Evolutionary conservation across 2,329 filamentous ascomycete genomes (phyloP).

Genomic region (Ampelomyces quisqualis): DNA sequence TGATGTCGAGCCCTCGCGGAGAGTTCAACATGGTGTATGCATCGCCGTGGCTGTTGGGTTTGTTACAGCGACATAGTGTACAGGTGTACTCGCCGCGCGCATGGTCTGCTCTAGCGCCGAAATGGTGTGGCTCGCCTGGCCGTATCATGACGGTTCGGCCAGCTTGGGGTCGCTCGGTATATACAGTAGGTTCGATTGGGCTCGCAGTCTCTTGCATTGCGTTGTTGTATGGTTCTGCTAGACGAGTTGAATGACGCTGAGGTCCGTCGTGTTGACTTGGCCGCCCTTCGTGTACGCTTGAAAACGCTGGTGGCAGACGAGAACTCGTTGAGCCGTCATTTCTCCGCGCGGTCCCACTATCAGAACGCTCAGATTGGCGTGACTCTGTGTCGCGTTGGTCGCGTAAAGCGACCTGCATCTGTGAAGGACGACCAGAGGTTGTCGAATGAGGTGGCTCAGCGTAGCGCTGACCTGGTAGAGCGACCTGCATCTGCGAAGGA

Average conservation of each 20-base stretch:
- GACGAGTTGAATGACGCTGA: too few species aligned
- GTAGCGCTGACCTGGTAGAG: background rate
- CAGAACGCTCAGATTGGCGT: background rate
- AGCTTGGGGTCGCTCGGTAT: background rate
- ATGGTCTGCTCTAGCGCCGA: background rate
- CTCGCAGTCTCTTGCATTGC: background rate
- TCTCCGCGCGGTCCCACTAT: background rate
- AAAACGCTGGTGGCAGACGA: background rate
- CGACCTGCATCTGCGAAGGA: background rate
- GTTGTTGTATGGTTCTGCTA: too few species aligned
- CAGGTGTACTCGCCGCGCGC: background rate
- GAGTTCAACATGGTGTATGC: conserved; percentile 3
- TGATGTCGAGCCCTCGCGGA: background rate
- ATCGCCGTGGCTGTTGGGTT: background rate
- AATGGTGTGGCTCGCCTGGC: conserved; percentile 2
- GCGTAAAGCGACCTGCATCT: background rate
- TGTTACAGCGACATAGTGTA: background rate
- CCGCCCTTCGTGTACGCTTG: background rate
- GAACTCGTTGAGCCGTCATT: background rate
- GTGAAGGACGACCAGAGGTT: background rate
- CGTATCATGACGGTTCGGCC: background rate
- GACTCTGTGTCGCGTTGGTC: background rate
- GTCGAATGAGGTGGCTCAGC: background rate
- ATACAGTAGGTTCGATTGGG: background rate
- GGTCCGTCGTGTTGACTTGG: too few species aligned